phyloP scores from a whole-genome alignment of 2,329 filamentous ascomycete species.

The Aspergillus chevalieri region DNA sequence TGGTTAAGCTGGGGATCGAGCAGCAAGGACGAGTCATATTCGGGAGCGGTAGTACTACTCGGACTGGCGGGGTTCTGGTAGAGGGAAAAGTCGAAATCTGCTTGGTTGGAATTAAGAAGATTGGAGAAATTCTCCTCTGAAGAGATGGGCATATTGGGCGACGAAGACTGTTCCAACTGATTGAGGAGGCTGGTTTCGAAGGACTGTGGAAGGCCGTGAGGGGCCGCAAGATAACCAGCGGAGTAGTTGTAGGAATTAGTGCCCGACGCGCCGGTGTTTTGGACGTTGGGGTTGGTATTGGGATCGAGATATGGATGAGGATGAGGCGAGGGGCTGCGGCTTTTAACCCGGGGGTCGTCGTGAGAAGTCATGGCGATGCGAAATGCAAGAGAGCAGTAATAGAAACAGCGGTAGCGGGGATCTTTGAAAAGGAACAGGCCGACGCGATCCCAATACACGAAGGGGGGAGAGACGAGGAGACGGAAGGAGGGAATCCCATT shows the following conservation, averaged over 20 bases:
- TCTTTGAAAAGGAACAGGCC: neutral
- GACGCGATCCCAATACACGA: neutral
- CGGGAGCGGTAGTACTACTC: constrained; percentile 23
- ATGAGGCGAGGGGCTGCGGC: constrained; percentile 39
- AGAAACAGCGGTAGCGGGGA: neutral
- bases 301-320: constrained; percentile 35
- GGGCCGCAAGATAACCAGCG: constrained; percentile 28
- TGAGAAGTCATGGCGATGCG: constrained; percentile 25
- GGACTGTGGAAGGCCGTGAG: constrained; percentile 28
- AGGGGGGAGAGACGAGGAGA: neutral
- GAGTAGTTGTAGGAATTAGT: constrained; percentile 32
- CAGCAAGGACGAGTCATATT: constrained; percentile 35
- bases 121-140: constrained; percentile 34
- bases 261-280: constrained; percentile 19
- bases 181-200: constrained; percentile 33
- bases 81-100: constrained; percentile 35
- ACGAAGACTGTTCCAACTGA: constrained; percentile 27
- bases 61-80: constrained; percentile 30
- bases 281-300: constrained; percentile 27
- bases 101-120: constrained; percentile 33
- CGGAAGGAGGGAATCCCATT: constrained; percentile 9
- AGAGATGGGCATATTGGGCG: constrained; percentile 20
- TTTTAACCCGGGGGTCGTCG: constrained; percentile 28
- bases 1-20: constrained; percentile 37
- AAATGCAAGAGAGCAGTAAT: neutral